Conservation (phyloP, 2,329 filamentous ascomycete species). For the Pseudocercospora fijiensis region DNA sequence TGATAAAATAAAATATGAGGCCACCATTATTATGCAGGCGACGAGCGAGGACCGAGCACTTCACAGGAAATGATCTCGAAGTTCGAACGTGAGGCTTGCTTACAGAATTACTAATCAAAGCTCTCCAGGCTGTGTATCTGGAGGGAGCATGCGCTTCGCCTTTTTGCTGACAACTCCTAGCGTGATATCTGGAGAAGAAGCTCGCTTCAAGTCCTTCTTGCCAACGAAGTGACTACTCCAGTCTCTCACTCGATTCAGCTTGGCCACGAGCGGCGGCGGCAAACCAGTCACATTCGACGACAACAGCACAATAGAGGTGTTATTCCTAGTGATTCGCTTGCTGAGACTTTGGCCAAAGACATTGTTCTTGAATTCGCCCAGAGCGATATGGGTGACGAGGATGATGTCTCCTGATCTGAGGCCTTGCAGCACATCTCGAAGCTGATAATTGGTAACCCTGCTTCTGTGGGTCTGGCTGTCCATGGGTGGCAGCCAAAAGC, state of each 20-base stretch:
- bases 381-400: slow-evolving; percentile 73
- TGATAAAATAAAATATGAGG: too few relatives aligned
- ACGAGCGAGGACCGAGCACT: neutral
- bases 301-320: slow-evolving; percentile 54
- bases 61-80: neutral
- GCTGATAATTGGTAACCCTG: slow-evolving; percentile 28
- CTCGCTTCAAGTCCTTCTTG: slow-evolving; percentile 3
- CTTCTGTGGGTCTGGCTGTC: slow-evolving; percentile 31
- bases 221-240: slow-evolving; percentile 75
- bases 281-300: slow-evolving; percentile 41
- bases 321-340: slow-evolving; percentile 66
- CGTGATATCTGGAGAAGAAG: neutral
- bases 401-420: slow-evolving; percentile 74
- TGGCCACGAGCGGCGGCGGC: slow-evolving; percentile 60
- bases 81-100: too few relatives aligned
- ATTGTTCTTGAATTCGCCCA: slow-evolving; percentile 70
- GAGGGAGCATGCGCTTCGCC: slow-evolving; percentile 30
- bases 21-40: neutral
- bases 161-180: neutral
- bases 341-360: slow-evolving; percentile 85
- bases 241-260: slow-evolving; percentile 65
- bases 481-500: slow-evolving; percentile 70
- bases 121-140: slow-evolving; percentile 33
- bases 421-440: slow-evolving; percentile 44
- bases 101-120: too few relatives aligned